These are phyloP conservation scores for Chenopodium quinoa DNA, from an alignment of 148 eudicot species.

Conservation along the genomic window DNA sequence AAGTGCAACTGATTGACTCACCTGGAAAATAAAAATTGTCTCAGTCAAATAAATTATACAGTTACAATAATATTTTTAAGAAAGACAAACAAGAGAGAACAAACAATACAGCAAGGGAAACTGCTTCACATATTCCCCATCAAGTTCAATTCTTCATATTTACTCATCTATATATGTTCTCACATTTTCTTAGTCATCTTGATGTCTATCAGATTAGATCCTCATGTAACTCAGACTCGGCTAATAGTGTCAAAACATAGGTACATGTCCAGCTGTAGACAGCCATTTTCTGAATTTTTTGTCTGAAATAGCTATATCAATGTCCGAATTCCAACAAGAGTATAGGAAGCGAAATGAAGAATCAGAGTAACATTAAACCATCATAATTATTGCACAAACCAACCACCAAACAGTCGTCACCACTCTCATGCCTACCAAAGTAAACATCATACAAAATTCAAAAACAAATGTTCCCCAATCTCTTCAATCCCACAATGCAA, in stretches of 20 bases:
- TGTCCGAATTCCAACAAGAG: too few species aligned
- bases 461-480: not conserved
- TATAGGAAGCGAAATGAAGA: too few species aligned
- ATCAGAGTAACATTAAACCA: not conserved
- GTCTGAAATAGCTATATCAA: too few species aligned
- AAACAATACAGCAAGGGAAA: not conserved
- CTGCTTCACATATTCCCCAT: not conserved
- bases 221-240: too few species aligned
- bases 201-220: not conserved
- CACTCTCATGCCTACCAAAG: not conserved
- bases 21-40: conserved; percentile 33
- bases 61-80: not conserved
- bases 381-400: not conserved
- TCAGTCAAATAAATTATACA: not conserved
- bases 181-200: not conserved
- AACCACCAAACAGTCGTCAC: not conserved
- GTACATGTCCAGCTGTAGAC: too few species aligned
- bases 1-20: conserved; percentile 48
- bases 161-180: not conserved
- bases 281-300: too few species aligned
- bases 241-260: too few species aligned
- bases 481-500: not conserved
- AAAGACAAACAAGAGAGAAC: not conserved
- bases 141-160: not conserved
- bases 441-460: not conserved